A percentile compares a stretch with the other conserved stretches of the same genome.
Evolutionary conservation across 768 basidiomycete genomes (phyloP).

Genomic region (Neoboletus magnificus): DNA sequence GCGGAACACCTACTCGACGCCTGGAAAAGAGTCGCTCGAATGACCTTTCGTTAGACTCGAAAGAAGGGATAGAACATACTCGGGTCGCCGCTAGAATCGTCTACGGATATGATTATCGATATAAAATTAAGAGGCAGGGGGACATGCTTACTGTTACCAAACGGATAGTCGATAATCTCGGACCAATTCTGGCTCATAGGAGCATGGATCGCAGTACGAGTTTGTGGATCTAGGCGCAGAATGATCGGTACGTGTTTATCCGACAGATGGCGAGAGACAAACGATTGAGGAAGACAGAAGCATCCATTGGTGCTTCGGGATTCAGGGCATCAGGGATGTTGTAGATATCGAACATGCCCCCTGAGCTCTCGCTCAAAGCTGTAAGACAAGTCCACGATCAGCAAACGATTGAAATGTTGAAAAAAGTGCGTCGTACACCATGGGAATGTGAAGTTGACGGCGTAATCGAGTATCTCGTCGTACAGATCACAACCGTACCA

Average conservation of each 20-base stretch:
- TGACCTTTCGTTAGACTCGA: background rate
- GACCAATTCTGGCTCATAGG: slow-evolving; percentile 55
- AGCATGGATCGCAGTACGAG: slow-evolving; percentile 63
- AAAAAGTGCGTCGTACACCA: slow-evolving; percentile 39
- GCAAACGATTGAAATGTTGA: background rate
- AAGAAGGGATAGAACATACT: slow-evolving; percentile 25
- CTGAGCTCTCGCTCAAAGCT: slow-evolving; percentile 23
- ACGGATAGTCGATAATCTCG: slow-evolving; percentile 33
- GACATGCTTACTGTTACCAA: slow-evolving; percentile 29
- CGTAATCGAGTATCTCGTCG: slow-evolving; percentile 68
- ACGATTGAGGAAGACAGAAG: slow-evolving; percentile 63
- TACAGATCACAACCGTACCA: slow-evolving; percentile 67
- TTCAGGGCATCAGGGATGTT: slow-evolving; percentile 54
- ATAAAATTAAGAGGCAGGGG: background rate
- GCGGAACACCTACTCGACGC: slow-evolving; percentile 31
- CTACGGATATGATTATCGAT: slow-evolving; percentile 12
- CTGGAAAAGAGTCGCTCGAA: slow-evolving; percentile 16
- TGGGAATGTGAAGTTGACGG: slow-evolving; percentile 67
- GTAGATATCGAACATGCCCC: slow-evolving; percentile 45
- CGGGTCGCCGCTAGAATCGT: slow-evolving; percentile 24
- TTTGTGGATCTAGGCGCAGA: slow-evolving; percentile 42
- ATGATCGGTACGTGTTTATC: background rate
- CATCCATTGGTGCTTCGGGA: slow-evolving; percentile 50
- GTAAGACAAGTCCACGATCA: background rate
- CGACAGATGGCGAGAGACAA: slow-evolving; percentile 8